These are phyloP conservation scores for Xylaria sp. DNA, from an alignment of 2,329 filamentous ascomycete genomes.

Conservation along the genomic window DNA sequence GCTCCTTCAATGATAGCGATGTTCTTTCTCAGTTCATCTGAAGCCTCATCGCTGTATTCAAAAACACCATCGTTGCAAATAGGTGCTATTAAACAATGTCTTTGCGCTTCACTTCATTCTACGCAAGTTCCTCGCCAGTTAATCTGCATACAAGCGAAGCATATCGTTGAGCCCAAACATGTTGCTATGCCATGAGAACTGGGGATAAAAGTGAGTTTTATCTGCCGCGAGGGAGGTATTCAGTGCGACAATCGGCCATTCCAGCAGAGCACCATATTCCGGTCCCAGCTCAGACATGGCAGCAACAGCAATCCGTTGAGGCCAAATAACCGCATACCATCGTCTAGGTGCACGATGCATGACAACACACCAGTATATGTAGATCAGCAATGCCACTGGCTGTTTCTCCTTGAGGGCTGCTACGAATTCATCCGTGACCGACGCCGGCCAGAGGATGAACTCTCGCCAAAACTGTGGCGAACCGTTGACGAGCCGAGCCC, in stretches of 20 bases:
- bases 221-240: neutral
- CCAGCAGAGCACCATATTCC: slow-evolving; percentile 24
- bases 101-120: too few species aligned
- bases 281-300: slow-evolving; percentile 38
- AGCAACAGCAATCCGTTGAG: slow-evolving; percentile 34
- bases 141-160: neutral
- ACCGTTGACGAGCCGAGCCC: slow-evolving; percentile 34
- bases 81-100: too few species aligned
- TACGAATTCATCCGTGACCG: slow-evolving; percentile 40
- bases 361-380: slow-evolving; percentile 44
- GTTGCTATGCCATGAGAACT: neutral
- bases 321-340: slow-evolving; percentile 45
- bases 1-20: too few species aligned
- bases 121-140: neutral
- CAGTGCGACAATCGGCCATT: slow-evolving; percentile 26
- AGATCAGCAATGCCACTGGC: slow-evolving; percentile 40
- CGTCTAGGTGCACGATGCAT: slow-evolving; percentile 42
- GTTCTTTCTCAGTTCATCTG: too few species aligned
- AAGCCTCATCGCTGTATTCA: too few species aligned
- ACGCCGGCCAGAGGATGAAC: slow-evolving; percentile 43
- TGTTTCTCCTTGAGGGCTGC: slow-evolving; percentile 36
- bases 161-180: neutral
- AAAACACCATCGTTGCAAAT: too few species aligned
- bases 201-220: neutral
- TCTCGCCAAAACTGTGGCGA: slow-evolving; percentile 40